Evolutionary conservation across 1,139 yeast genomes (phyloP), one percentile per base, ranked within the genome.

Genomic region (Yamadazyma triangularis): DNA sequence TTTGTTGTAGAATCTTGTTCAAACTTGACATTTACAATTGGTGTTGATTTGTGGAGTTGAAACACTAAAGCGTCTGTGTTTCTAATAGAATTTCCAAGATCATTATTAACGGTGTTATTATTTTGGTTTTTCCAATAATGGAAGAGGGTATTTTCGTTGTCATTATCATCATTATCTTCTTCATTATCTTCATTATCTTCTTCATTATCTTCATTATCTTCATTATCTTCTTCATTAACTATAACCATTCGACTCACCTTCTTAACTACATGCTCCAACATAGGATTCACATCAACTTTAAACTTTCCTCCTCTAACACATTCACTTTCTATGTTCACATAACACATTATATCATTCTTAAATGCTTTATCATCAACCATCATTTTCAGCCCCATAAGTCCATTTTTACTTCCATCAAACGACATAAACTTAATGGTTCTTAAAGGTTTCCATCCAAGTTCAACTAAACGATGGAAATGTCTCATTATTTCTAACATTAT

Each of bases 361-460:
- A 56, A 51, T 4, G 48, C 42, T 2, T 29, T 30, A 3, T 58
- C 61, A 23, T 56, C 53, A 4, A 53, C 41, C 19, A 43, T 46
- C 4, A 42, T 34, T 30, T 51, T 53, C 0, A 66, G 49, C 0
- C 73, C 73, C 11, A 60, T 33, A 13, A 56, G 44, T 3, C 69
- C 68, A 33, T 55, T 56, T 20, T 53, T 42, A 12, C 64, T 47
- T 2, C 66, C 71, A 42, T 68, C 74, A 68, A 71, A 67, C 2
- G 70, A 63, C 4, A 67, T 52, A 44, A 68, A 66, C 33, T 58
- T 56, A 24, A 68, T 62, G 19, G 56, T 61, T 27, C 74, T 50
- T 27, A 67, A 47, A 1, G 74, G 74, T 41, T 57, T 60, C 74
- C 74, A 68, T 1, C 74, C 74, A 26, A 54, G 32, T 14, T 48